These are phyloP conservation scores for Pseudisothecium myosuroides DNA, from an alignment of 225 moss, liverwort and hornwort genomes.

Conservation along the genomic window DNA sequence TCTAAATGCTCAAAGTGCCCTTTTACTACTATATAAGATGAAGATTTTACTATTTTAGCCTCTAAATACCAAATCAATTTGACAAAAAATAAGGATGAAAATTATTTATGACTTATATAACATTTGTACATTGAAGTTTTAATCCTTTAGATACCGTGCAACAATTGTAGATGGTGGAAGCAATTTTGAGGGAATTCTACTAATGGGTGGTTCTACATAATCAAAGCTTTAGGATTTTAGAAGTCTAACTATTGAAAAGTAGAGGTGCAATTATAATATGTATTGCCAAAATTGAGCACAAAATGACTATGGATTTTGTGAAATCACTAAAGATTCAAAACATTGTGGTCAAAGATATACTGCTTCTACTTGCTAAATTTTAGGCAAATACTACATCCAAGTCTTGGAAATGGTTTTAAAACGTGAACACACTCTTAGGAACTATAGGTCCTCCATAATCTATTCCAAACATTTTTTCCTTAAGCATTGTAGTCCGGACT, in stretches of 20 bases:
- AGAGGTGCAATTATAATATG: neutral
- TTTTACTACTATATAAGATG: neutral
- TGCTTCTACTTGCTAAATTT: neutral
- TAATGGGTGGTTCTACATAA: neutral
- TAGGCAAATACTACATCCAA: neutral
- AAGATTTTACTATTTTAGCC: neutral
- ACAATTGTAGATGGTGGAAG: neutral
- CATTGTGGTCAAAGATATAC: neutral
- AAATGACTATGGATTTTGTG: too few species aligned
- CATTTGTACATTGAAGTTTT: neutral
- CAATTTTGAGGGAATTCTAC: neutral
- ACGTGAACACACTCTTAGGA: neutral
- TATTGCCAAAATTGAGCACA: fast-evolving
- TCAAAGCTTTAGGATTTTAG: neutral
- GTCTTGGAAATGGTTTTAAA: neutral
- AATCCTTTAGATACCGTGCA: fast-evolving
- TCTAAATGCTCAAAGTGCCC: neutral
- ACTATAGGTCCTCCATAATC: neutral
- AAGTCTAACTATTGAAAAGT: neutral
- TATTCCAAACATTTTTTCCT: neutral
- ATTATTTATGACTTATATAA: neutral
- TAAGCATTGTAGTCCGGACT: neutral
- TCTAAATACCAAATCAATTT: neutral
- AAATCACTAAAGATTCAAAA: neutral
- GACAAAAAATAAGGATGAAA: neutral